These are phyloP conservation scores for grape (Vitis vinifera) DNA, from an alignment of 164 flowering plant genomes.

Conservation along the genomic window DNA sequence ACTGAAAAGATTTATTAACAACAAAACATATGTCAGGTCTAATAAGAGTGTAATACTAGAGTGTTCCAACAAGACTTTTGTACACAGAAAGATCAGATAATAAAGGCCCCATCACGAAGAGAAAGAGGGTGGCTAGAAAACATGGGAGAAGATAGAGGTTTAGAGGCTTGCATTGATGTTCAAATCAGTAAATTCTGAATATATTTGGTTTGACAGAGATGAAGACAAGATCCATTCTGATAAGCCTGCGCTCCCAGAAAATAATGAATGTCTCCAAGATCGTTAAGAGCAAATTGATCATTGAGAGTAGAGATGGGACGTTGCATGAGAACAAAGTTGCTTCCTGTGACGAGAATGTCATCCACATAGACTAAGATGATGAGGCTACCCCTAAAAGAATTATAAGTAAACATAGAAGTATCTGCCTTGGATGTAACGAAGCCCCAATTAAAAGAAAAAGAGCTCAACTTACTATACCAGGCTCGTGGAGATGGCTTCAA, in stretches of 20 bases:
- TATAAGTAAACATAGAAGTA: background rate
- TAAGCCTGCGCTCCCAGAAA: background rate
- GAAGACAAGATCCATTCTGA: background rate
- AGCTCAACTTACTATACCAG: background rate
- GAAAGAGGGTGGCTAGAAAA: background rate
- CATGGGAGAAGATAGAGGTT: background rate
- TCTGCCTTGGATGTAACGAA: background rate
- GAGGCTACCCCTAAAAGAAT: background rate
- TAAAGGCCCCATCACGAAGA: background rate
- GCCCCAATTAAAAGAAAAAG: background rate
- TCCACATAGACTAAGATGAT: background rate
- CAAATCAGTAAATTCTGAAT: background rate
- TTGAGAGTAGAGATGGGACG: no score
- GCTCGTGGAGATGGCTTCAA: conserved; percentile 3
- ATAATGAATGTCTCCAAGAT: background rate
- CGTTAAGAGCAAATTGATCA: background rate
- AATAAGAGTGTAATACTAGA: background rate
- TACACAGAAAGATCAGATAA: background rate
- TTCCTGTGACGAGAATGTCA: background rate
- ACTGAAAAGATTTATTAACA: conserved; percentile 6
- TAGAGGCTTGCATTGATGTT: background rate
- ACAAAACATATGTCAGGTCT: conserved; percentile 5
- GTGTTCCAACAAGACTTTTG: background rate
- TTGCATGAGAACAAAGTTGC: background rate
- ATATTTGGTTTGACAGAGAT: background rate